phyloP scores from a whole-genome alignment of 176 grass and related monocot genomes.

The Elaeis guineensis region DNA sequence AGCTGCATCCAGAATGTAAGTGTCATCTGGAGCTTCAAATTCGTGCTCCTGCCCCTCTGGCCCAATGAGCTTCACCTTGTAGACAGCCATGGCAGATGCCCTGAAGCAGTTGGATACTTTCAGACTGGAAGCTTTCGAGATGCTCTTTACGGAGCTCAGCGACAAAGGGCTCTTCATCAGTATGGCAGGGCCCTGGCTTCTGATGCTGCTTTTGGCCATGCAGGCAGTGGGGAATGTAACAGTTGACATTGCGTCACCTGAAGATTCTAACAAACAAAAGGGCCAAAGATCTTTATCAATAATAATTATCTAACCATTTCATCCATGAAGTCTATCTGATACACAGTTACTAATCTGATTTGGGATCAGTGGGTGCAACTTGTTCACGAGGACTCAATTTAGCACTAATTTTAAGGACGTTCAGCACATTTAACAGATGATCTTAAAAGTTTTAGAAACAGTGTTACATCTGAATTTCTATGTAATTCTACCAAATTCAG shows the following conservation, averaged over 20 bases:
- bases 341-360: too few relatives aligned
- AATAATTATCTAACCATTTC: too few relatives aligned
- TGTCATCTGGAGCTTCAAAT: conserved; percentile 56
- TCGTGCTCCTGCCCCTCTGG: conserved; percentile 34
- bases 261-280: too few relatives aligned
- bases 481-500: too few relatives aligned
- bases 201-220: conserved; percentile 1
- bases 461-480: too few relatives aligned
- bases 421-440: too few relatives aligned
- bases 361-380: too few relatives aligned
- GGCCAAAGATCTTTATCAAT: too few relatives aligned
- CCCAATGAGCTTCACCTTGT: conserved; percentile 48
- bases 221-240: not conserved
- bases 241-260: conserved; percentile 1
- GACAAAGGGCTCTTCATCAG: not conserved
- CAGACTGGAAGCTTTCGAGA: not conserved
- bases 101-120: conserved; percentile 21
- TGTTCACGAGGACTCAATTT: too few relatives aligned
- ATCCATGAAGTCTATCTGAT: too few relatives aligned
- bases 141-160: not conserved
- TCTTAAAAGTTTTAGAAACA: too few relatives aligned
- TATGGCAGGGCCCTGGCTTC: not conserved
- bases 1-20: conserved; percentile 53
- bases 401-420: too few relatives aligned
- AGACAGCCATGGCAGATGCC: conserved; percentile 17